phyloP scores from a whole-genome alignment of 768 basidiomycete species.

The Neoboletus brunneissimus region DNA sequence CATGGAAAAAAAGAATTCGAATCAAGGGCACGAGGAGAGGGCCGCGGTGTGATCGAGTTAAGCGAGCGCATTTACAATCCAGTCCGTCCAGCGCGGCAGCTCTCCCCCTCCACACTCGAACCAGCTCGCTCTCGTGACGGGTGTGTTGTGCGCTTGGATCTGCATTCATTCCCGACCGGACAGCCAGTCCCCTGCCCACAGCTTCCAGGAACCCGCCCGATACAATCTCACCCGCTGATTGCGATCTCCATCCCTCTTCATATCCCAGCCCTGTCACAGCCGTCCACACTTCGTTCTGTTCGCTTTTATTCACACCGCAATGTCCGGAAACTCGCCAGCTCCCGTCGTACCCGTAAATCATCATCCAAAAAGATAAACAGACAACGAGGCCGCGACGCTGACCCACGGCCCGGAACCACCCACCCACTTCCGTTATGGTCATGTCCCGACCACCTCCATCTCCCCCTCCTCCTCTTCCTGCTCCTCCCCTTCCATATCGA shows the following conservation, averaged over 20 bases:
- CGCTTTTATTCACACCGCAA: constrained; percentile 43
- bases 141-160: constrained; percentile 21
- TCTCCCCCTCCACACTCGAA: constrained; percentile 2
- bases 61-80: constrained; percentile 39
- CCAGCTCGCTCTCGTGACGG: constrained; percentile 1
- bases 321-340: constrained; percentile 37
- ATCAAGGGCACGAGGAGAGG: constrained; percentile 64
- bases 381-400: constrained; percentile 30
- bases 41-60: constrained; percentile 40
- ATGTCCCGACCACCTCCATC: constrained; percentile 26
- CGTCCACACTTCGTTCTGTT: neutral
- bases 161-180: constrained; percentile 34
- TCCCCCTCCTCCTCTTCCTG: constrained; percentile 41
- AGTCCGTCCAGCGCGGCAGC: constrained; percentile 29
- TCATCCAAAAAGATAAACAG: constrained; percentile 13
- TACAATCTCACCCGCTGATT: constrained; percentile 24
- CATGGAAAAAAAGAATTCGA: constrained; percentile 64
- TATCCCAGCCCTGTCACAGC: constrained; percentile 10
- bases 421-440: constrained; percentile 14
- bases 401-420: constrained; percentile 18
- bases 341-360: constrained; percentile 19
- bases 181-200: constrained; percentile 16
- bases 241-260: constrained; percentile 13
- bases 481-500: constrained; percentile 72
- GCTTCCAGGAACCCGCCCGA: constrained; percentile 32